Base-by-base conservation (phyloP, 345 rosid species). In the Orychophragmus violaceus region DNA sequence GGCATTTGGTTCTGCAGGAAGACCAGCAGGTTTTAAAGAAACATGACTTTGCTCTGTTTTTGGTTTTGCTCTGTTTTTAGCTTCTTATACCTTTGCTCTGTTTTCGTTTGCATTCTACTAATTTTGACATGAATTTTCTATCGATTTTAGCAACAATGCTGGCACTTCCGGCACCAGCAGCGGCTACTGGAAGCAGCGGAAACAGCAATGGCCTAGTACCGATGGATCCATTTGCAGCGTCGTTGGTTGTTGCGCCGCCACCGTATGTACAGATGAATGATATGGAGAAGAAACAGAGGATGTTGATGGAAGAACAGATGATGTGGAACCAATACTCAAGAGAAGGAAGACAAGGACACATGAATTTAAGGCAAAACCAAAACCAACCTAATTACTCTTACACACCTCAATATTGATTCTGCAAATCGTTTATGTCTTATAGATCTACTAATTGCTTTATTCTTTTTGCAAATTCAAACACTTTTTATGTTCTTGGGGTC, bases 271-370 rank as follows among this genome's bases (percentile, higher is more conserved):
- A 88, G 27, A 85, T 85, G 87, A 78, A 81, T 4, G 91, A 85
- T 41, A 82, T 88, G 89, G 91, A 85, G 77, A 84, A 81, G 77
- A 85, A 88, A 73, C 91, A 85, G 70, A 77, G 74, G 28, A 39
- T 82, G 67, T 69, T 88, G 70, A 78, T 77, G 76, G 89, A 82
- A 67, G 95, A 88, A 74, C 91, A 84, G 64, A 41, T 74, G 69
- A 77, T 82, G 74, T 88, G 91, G 95, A 80, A 82, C 36, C 87
- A 85, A 44, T 85, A 84, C 62, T 76, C 82, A 0, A 78, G 62
- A 68, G 82, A 81, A 17, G 91, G 89, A 62, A 81, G 78, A 82
- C 85, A 81, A 73, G 86, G 84, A 21, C 83, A 85, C 24, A 39
- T 44, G 55, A 71, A 71, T 24, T 6, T 64, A 66, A 59, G 77